phyloP scores from a whole-genome alignment of 1,139 yeast species.

The Blastobotrys persicus region DNA sequence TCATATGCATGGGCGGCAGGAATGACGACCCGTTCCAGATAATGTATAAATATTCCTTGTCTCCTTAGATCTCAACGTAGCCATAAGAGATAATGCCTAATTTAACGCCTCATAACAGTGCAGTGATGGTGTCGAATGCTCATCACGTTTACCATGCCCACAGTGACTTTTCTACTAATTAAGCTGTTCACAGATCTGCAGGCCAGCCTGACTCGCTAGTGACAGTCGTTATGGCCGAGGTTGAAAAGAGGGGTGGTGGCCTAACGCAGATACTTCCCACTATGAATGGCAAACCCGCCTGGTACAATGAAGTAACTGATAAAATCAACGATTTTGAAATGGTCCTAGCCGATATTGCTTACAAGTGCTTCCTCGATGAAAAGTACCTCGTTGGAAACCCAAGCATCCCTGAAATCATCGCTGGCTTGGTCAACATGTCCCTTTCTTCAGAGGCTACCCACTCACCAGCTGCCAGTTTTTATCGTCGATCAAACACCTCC shows the following conservation, averaged over 20 bases:
- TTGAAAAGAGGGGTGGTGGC: background rate
- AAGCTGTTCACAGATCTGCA: no score
- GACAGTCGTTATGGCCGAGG: background rate
- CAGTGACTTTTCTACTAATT: no score
- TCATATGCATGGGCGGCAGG: background rate
- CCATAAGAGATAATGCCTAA: background rate
- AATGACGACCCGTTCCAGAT: background rate
- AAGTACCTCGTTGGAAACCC: background rate
- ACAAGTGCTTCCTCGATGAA: background rate
- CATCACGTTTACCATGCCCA: background rate
- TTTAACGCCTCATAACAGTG: background rate
- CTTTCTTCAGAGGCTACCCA: no score
- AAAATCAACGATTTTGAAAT: background rate
- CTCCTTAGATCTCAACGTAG: background rate
- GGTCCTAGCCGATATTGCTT: background rate
- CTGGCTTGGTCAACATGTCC: background rate
- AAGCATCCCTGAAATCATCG: background rate
- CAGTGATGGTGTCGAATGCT: background rate
- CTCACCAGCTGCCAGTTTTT: background rate
- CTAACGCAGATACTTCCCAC: background rate
- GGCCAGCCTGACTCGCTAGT: no score
- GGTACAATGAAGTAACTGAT: conserved; percentile 2
- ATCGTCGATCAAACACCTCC: conserved; percentile 1
- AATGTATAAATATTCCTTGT: background rate
- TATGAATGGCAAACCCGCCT: conserved; percentile 2